phyloP scores from a whole-genome alignment of 257 asterid genomes.

The Eustoma russellianum region DNA sequence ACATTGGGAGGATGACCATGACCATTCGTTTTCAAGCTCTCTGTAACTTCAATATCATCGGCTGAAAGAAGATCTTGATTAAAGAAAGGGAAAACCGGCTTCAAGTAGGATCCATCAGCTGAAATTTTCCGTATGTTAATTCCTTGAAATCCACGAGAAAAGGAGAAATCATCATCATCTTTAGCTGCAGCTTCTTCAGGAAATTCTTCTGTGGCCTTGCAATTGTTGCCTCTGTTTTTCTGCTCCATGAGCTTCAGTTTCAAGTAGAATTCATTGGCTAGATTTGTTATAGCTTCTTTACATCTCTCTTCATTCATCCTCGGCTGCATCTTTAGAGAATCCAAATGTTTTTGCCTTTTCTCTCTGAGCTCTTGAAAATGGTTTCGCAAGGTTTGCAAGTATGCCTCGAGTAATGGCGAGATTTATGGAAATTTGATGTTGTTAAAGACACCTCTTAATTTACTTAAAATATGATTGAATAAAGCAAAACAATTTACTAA shows the following conservation, averaged over 20 bases:
- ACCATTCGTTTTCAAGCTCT: conserved; percentile 11
- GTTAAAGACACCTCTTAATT: too few relatives aligned
- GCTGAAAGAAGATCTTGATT: conserved; percentile 32
- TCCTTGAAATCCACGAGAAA: conserved; percentile 32
- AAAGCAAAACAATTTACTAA: too few relatives aligned
- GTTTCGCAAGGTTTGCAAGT: too few relatives aligned
- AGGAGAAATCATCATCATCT: conserved; percentile 37
- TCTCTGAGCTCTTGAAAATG: too few relatives aligned
- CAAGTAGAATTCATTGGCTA: conserved; percentile 3
- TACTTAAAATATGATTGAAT: too few relatives aligned
- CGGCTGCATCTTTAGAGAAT: conserved; percentile 8
- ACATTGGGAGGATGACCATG: conserved; percentile 28
- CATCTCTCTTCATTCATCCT: not conserved
- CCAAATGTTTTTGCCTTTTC: not conserved
- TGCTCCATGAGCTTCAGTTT: conserved; percentile 5
- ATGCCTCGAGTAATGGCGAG: too few relatives aligned
- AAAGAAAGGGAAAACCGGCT: conserved; percentile 61
- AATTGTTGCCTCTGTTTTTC: conserved; percentile 1
- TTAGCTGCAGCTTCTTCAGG: not conserved
- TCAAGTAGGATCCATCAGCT: conserved; percentile 59
- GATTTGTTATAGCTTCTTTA: not conserved
- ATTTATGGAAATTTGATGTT: too few relatives aligned
- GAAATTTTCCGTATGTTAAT: conserved; percentile 33
- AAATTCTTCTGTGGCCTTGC: not conserved
- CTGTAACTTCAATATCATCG: conserved; percentile 25